Evolutionary conservation across 345 rosid species (phyloP).

Genomic region (Populus alba): DNA sequence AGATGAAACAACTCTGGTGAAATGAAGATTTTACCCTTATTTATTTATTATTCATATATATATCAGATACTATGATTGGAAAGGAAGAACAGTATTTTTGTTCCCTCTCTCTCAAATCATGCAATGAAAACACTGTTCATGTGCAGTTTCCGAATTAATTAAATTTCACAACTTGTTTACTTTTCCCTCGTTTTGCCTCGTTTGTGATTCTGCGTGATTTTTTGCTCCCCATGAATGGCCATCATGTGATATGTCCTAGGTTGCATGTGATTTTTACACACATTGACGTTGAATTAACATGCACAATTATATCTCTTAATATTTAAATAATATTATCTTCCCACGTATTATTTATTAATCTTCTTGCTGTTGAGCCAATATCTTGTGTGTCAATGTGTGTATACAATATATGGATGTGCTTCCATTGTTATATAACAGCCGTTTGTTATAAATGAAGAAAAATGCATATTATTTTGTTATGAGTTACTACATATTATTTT

Average conservation of each 20-base stretch:
- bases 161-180: constrained; percentile 14
- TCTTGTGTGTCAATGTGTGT: not conserved
- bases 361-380: not conserved
- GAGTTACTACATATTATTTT: too few relatives aligned
- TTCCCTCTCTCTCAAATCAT: constrained; percentile 35
- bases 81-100: not conserved
- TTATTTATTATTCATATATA: constrained; percentile 9
- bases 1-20: not conserved
- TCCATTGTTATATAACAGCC: not conserved
- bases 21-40: constrained; percentile 8
- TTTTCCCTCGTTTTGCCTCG: constrained; percentile 15
- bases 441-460: not conserved
- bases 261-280: constrained; percentile 31
- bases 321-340: not conserved
- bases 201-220: constrained; percentile 46
- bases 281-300: constrained; percentile 7
- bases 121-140: constrained; percentile 29
- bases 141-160: constrained; percentile 32
- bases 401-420: not conserved
- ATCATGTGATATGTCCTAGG: constrained; percentile 29
- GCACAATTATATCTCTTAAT: not conserved
- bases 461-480: too few relatives aligned
- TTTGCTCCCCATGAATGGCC: constrained; percentile 57
- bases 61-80: constrained; percentile 19
- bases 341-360: not conserved